Conservation (phyloP, 108 stramenopile genomes). For the Pelagomonas calceolata region DNA sequence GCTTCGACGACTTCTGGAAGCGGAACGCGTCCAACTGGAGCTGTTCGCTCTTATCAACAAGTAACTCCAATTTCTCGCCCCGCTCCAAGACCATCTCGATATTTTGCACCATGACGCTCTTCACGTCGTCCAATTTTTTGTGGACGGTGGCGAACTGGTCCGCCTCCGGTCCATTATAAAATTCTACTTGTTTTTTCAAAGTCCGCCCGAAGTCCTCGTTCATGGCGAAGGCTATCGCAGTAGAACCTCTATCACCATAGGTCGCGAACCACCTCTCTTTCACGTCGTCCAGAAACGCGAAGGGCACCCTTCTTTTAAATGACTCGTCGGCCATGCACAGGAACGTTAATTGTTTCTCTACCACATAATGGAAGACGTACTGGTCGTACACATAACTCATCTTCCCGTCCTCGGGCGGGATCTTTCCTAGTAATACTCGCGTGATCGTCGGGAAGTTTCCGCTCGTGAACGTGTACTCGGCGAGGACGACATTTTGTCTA, state of each 20-base stretch:
- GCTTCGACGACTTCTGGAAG: constrained; percentile 15
- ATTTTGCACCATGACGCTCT: constrained; percentile 41
- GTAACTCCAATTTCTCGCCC: constrained; percentile 50
- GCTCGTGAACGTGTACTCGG: constrained; percentile 36
- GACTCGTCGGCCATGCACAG: constrained; percentile 36
- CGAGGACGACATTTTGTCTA: constrained; percentile 36
- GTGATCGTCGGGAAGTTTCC: constrained; percentile 54
- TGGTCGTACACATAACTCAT: constrained; percentile 42
- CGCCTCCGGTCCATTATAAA: constrained; percentile 31
- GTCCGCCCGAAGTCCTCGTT: constrained; percentile 30
- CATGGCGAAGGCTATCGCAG: constrained; percentile 36
- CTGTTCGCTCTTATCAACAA: constrained; percentile 46
- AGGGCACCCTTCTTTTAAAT: constrained; percentile 23
- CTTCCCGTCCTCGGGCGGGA: constrained; percentile 24
- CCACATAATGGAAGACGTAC: constrained; percentile 45
- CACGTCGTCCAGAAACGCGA: constrained; percentile 43
- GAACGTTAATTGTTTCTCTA: constrained; percentile 33
- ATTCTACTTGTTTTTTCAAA: constrained; percentile 32
- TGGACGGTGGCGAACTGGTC: constrained; percentile 20
- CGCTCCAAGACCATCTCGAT: constrained; percentile 39
- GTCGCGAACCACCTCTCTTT: constrained; percentile 29
- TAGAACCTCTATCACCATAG: constrained; percentile 18
- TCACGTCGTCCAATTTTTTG: constrained; percentile 34
- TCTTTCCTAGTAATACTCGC: constrained; percentile 42
- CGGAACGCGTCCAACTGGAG: constrained; percentile 16